Percentiles rank a stretch among this genome's conserved stretches.
phyloP scores from a whole-genome alignment of 148 eudicot species.

The Rhododendron molle region DNA sequence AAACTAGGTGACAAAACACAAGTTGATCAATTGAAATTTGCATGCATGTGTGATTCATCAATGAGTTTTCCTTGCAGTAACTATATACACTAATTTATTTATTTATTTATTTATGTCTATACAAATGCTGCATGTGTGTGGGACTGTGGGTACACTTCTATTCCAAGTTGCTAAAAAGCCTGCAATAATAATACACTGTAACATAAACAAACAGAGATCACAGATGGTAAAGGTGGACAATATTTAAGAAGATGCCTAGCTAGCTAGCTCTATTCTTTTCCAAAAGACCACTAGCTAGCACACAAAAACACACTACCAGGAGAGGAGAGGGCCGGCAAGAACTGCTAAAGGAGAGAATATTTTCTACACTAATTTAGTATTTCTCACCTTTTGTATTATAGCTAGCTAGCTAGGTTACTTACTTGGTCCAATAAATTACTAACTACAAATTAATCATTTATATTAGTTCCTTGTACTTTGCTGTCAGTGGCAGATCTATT shows the following conservation, averaged over 20 bases:
- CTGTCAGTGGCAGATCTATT: not conserved
- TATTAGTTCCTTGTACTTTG: not conserved
- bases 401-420: not conserved
- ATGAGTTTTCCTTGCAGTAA: not conserved
- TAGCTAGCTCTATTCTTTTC: not conserved
- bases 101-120: too few relatives aligned
- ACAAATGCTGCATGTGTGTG: too few relatives aligned
- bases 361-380: not conserved
- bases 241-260: not conserved
- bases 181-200: not conserved
- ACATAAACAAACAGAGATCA: not conserved
- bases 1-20: not conserved
- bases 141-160: not conserved
- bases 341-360: not conserved
- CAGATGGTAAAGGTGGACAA: not conserved
- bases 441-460: too few relatives aligned
- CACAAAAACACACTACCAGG: not conserved
- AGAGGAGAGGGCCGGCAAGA: not conserved
- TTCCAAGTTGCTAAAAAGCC: not conserved
- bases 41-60: not conserved
- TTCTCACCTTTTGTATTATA: not conserved
- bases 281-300: not conserved
- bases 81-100: too few relatives aligned
- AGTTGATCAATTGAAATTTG: not conserved
- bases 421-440: not conserved